phyloP scores from a whole-genome alignment of 257 asterid genomes.

The Thymus quinquecostatus region DNA sequence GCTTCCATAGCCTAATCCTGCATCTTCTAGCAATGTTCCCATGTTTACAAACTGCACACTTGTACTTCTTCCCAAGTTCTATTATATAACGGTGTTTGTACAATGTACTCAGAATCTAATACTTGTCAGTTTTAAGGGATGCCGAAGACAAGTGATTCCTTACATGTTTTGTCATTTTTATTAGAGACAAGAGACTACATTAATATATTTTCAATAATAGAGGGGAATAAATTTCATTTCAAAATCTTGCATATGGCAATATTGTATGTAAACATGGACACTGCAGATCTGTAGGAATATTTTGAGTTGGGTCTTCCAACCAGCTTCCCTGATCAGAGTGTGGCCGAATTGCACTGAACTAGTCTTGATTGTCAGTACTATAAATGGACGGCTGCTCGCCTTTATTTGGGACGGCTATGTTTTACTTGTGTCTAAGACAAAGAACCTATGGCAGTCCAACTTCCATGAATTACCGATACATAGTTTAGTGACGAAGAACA shows the following conservation, averaged over 20 bases:
- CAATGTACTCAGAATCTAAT: constrained; percentile 9
- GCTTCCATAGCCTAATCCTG: constrained; percentile 40
- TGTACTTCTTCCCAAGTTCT: not conserved
- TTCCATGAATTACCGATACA: too few species aligned
- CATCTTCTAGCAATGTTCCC: constrained; percentile 34
- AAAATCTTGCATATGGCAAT: constrained; percentile 8
- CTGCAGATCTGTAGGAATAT: not conserved
- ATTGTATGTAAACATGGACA: not conserved
- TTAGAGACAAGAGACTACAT: not conserved
- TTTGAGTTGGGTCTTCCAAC: not conserved
- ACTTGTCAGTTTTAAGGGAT: constrained; percentile 3
- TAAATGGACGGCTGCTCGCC: too few species aligned
- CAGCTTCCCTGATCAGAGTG: not conserved
- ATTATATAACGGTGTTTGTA: not conserved
- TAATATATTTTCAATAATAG: not conserved
- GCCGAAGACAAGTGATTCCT: not conserved
- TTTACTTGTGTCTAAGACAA: too few species aligned
- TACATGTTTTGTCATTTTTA: constrained; percentile 10
- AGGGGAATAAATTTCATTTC: not conserved
- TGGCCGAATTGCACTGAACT: too few species aligned
- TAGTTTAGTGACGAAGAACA: too few species aligned
- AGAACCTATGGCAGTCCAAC: too few species aligned
- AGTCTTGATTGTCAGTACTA: too few species aligned
- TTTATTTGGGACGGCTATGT: too few species aligned
- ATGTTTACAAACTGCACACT: constrained; percentile 26